Conservation (phyloP, 768 basidiomycete genomes). For the Dentipellis sp. region DNA sequence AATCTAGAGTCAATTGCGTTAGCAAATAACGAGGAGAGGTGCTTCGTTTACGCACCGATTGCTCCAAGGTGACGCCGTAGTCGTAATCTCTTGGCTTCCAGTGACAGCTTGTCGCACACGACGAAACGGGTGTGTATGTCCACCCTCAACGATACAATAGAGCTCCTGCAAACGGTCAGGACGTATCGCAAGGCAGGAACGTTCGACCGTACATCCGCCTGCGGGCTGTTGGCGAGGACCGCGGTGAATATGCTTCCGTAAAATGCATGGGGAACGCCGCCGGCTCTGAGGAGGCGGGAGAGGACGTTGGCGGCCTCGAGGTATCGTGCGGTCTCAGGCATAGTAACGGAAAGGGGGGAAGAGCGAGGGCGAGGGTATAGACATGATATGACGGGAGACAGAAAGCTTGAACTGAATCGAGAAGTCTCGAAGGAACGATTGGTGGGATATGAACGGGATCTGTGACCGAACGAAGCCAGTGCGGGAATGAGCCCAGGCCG, state of each 20-base stretch:
- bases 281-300: conserved; percentile 48
- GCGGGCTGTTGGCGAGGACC: conserved; percentile 52
- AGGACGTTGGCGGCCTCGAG: conserved; percentile 72
- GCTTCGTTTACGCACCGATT: conserved; percentile 46
- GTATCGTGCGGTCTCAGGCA: conserved; percentile 68
- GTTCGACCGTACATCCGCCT: conserved; percentile 47
- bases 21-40: conserved; percentile 2
- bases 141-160: conserved; percentile 74
- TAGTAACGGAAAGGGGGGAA: conserved; percentile 24
- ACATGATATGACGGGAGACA: conserved; percentile 38
- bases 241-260: conserved; percentile 69
- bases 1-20: conserved; percentile 34
- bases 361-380: conserved; percentile 29
- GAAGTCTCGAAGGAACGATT: conserved; percentile 8
- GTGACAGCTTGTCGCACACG: conserved; percentile 70
- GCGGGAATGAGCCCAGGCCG: conserved; percentile 6
- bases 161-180: conserved; percentile 51
- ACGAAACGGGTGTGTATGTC: conserved; percentile 64
- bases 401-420: conserved; percentile 11
- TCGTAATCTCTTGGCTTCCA: conserved; percentile 53
- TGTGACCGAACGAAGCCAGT: neutral
- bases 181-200: neutral
- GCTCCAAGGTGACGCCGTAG: conserved; percentile 76
- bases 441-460: conserved; percentile 1
- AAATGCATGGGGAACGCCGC: conserved; percentile 70